Evolutionary conservation across 768 basidiomycete genomes (phyloP), one percentile per base, ranked within the genome.

Genomic region (Pleurotus tuber-regium): DNA sequence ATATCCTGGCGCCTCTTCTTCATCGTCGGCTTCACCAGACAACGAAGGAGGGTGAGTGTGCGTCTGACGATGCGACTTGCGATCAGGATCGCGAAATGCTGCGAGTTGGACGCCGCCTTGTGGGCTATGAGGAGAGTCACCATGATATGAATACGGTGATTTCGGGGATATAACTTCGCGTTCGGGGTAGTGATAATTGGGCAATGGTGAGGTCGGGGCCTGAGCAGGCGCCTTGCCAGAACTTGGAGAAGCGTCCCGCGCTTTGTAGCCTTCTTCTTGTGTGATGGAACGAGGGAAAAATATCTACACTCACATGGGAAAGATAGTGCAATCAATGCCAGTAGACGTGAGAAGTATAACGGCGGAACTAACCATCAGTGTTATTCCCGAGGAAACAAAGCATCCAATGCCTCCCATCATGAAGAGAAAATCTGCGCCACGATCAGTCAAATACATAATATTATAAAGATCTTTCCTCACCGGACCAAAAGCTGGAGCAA

Each of bases 211-310:
- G 21, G 58, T 66, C 40, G 57, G 65, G 2, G 55, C 54, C n/a
- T 59, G 49, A 8, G 54, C 57, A 25, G 67, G 64, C 6, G 58
- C 56, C 59, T 70, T 74, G 46, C 53, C 61, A 31, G 61, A 51
- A 28, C 49, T 58, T 25, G 63, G 54, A 21, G 60, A 61, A 11
- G 69, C 57, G 40, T 68, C 54, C 43, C 76, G 78, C 19, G 76
- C 72, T 51, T 68, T 74, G 68, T 87, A 86, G 2, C 84, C 87
- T 4, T 77, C 70, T 66, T 88, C 86, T 23, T 71, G 72, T 3
- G 78, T 77, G 50, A 87, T 73, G 2, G 87, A 87, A 39, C 86
- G 86, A 29, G 88, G 88, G 70, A 89, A 90, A 70, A 89, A 89
- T 38, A 89, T 78, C 86, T 88, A 38, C 25, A 19, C 28, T 18